phyloP scores from a whole-genome alignment of 176 grass and related monocot species.

The Rhynchospora breviuscula region DNA sequence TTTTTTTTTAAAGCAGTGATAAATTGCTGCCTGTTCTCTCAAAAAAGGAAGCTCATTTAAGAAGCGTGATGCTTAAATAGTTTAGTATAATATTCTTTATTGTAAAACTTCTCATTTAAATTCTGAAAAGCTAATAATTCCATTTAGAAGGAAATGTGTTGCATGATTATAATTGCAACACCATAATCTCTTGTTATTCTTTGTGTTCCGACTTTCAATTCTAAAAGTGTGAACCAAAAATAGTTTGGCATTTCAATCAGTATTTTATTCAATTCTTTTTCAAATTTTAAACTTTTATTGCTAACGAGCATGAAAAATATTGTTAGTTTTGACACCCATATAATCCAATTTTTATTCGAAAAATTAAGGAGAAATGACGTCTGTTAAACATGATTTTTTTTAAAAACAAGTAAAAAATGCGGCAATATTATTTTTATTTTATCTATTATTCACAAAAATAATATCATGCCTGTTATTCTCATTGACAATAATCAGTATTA shows the following conservation, averaged over 20 bases:
- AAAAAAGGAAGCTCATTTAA: neutral
- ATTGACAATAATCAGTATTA: too few species aligned
- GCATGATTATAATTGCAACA: neutral
- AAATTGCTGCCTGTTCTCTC: neutral
- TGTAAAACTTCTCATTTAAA: neutral
- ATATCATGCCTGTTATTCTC: too few species aligned
- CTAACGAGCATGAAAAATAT: neutral
- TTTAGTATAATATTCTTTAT: neutral
- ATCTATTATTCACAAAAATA: neutral
- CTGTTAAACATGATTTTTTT: neutral
- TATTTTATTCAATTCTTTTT: neutral
- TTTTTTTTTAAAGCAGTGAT: neutral
- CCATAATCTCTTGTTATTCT: neutral
- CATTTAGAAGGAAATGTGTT: neutral
- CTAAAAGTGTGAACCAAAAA: neutral
- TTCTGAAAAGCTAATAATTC: neutral
- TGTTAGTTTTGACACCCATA: neutral
- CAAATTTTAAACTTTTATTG: neutral
- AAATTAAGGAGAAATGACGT: neutral
- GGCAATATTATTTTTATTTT: neutral
- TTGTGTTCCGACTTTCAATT: neutral
- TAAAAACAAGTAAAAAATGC: neutral
- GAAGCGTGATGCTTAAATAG: neutral
- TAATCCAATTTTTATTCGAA: neutral
- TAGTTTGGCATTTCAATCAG: neutral